Base-by-base conservation (phyloP, 192 early-diverging fungal genomes). In the Rhizophagus sp. region DNA sequence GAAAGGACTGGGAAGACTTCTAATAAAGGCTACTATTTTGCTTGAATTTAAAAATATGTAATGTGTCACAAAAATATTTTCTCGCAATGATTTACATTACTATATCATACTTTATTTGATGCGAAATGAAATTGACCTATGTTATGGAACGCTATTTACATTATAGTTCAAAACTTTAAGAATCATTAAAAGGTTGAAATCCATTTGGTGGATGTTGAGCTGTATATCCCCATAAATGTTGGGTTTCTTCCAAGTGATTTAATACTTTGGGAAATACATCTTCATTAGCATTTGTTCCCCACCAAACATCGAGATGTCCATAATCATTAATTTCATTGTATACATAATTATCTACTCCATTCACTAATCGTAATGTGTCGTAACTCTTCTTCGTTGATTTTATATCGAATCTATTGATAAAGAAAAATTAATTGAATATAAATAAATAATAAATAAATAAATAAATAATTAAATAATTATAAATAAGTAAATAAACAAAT, bases 271-370 rank as follows among this genome's bases (percentile, higher is more conserved):
- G 44, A 11, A 70, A 79, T n/a, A 70, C 39, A 39, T 79, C 78
- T n/a, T 67, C 34, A 33, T 52, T 8, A 41, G 49, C 30, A 11
- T 70, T 70, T 33, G 30, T 70, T 24, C 75, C 75, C 67, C 78
- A 79, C 67, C 67, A 79, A 70, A 17, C 22, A 52, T 79, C 78
- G 2, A 71, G 12, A 62, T 79, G 78, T 6, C 78, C 78, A 61
- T 79, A 70, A 57, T 27, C 27, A 27, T 66, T 17, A 39, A 79
- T 57, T 4, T 52, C 49, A n/a, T 34, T 24, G 15, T n/a, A n/a
- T 22, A 13, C 19, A 34, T 79, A 79, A n/a, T 63, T 39, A 4
- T 52, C 49, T 9, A 22, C 24, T 2, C 49, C 78, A 70, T 79
- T 79, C 11, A 70, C 62, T 27, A 12, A 19, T 24, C 34, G 34